Conservation (phyloP, 495 filamentous ascomycete species). For the Trichoderma parareesei region DNA sequence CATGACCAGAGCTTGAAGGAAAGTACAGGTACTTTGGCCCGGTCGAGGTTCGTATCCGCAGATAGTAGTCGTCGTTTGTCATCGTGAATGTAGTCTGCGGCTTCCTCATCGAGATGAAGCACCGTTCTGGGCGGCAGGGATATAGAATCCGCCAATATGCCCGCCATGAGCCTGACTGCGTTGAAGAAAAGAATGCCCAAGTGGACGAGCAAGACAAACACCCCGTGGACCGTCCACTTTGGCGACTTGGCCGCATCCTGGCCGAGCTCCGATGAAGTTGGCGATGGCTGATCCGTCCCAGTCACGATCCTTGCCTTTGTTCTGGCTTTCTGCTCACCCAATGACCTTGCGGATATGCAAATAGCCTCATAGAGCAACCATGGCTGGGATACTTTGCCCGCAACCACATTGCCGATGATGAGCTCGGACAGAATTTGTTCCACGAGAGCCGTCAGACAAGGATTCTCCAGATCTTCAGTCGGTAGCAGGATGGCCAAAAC, state of each 20-base stretch:
- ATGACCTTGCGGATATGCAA: slow-evolving; percentile 41
- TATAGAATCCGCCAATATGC: slow-evolving; percentile 39
- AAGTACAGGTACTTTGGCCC: slow-evolving; percentile 53
- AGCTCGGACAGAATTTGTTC: slow-evolving; percentile 79
- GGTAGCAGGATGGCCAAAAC: slow-evolving; percentile 76
- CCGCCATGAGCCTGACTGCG: slow-evolving; percentile 53
- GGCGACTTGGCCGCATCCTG: slow-evolving; percentile 6
- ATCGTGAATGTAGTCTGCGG: background rate
- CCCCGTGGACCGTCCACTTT: slow-evolving; percentile 28
- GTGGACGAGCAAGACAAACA: slow-evolving; percentile 66
- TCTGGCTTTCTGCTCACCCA: slow-evolving; percentile 14
- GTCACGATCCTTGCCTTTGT: slow-evolving; percentile 20
- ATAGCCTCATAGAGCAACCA: slow-evolving; percentile 79
- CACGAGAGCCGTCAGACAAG: slow-evolving; percentile 70
- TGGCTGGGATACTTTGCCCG: slow-evolving; percentile 70
- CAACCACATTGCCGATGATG: slow-evolving; percentile 69
- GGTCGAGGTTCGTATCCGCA: background rate
- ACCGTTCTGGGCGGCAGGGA: slow-evolving; percentile 40
- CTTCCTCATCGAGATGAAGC: slow-evolving; percentile 13
- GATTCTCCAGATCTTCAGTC: slow-evolving; percentile 85
- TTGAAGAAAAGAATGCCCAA: slow-evolving; percentile 57
- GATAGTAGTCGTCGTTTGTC: background rate
- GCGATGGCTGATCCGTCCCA: slow-evolving; percentile 14
- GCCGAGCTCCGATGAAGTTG: background rate
- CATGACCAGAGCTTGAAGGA: slow-evolving; percentile 67